Evolutionary conservation across 108 stramenopile genomes (phyloP).

Genomic region (Nitzschia sp.): DNA sequence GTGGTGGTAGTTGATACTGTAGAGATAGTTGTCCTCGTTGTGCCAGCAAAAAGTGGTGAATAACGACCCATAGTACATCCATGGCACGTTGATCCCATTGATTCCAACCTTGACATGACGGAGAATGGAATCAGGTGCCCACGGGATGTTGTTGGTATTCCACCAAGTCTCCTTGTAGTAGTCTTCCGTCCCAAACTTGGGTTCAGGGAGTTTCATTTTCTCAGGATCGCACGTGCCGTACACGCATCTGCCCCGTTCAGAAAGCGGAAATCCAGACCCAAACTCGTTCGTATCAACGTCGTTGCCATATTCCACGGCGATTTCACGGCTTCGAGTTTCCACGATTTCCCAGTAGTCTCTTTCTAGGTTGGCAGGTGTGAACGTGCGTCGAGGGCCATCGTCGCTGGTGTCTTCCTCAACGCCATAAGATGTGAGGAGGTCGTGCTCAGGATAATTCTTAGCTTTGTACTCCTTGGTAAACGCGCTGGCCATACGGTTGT

Average conservation of each 20-base stretch:
- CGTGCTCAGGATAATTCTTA: conserved; percentile 57
- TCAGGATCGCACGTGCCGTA: conserved; percentile 46
- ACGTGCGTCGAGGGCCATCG: conserved; percentile 16
- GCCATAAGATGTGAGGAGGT: conserved; percentile 23
- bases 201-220: conserved; percentile 62
- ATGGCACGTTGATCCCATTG: conserved; percentile 97
- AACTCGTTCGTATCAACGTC: conserved; percentile 89
- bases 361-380: conserved; percentile 79
- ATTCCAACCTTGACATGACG: conserved; percentile 89
- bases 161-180: conserved; percentile 92
- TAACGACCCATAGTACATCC: conserved; percentile 95
- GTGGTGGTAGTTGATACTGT: conserved; percentile 98
- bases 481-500: conserved; percentile 64
- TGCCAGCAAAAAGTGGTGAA: conserved; percentile 99
- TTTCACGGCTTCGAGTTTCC: conserved; percentile 64
- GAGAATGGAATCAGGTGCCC: conserved; percentile 83
- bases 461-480: conserved; percentile 71
- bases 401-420: conserved; percentile 16
- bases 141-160: conserved; percentile 99
- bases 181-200: conserved; percentile 81
- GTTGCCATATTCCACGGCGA: conserved; percentile 94
- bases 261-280: conserved; percentile 92
- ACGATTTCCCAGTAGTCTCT: conserved; percentile 96
- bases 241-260: conserved; percentile 70
- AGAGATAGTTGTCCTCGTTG: conserved; percentile 99